Evolutionary conservation across 352 stramenopile species (phyloP).

Genomic region (Globisporangium echinulatum): DNA sequence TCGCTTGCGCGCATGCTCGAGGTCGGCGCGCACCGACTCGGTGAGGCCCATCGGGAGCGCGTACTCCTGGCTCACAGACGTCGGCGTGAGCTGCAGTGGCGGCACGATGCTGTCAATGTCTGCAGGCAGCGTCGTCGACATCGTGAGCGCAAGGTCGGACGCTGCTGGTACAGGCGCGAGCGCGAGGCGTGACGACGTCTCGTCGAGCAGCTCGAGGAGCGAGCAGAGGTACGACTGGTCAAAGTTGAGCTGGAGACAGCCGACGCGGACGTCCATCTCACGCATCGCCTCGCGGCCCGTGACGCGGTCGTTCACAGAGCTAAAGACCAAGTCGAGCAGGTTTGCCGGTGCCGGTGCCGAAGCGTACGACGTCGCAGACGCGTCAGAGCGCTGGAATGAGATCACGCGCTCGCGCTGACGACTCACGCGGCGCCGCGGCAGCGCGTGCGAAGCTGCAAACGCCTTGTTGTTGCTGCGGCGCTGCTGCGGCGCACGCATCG

Average conservation of each 20-base stretch:
- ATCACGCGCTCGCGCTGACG: slow-evolving; percentile 62
- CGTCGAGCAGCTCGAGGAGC: slow-evolving; percentile 65
- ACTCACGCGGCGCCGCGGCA: slow-evolving; percentile 22
- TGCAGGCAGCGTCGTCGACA: not conserved
- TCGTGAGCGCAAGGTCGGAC: slow-evolving; percentile 6
- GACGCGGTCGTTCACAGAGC: slow-evolving; percentile 47
- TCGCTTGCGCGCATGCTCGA: slow-evolving; percentile 67
- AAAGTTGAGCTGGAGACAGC: slow-evolving; percentile 77
- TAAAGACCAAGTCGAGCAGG: slow-evolving; percentile 61
- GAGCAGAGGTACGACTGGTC: slow-evolving; percentile 82
- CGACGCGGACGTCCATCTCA: slow-evolving; percentile 67
- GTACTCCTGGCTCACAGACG: slow-evolving; percentile 64
- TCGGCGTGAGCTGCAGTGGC: slow-evolving; percentile 50
- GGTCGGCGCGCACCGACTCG: slow-evolving; percentile 73
- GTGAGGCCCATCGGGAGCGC: slow-evolving; percentile 63
- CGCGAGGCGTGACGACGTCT: slow-evolving; percentile 49
- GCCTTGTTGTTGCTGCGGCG: slow-evolving; percentile 24
- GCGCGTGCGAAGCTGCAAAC: slow-evolving; percentile 13
- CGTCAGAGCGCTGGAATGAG: slow-evolving; percentile 31
- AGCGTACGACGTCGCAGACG: not conserved
- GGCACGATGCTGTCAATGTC: slow-evolving; percentile 33
- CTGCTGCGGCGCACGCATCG: slow-evolving; percentile 41
- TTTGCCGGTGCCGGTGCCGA: slow-evolving; percentile 25
- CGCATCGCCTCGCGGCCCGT: slow-evolving; percentile 44
- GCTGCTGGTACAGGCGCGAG: slow-evolving; percentile 18